Evolutionary conservation across 148 eudicot genomes (phyloP), one percentile per base, ranked within the genome.

Genomic region (Linanthus parryae): DNA sequence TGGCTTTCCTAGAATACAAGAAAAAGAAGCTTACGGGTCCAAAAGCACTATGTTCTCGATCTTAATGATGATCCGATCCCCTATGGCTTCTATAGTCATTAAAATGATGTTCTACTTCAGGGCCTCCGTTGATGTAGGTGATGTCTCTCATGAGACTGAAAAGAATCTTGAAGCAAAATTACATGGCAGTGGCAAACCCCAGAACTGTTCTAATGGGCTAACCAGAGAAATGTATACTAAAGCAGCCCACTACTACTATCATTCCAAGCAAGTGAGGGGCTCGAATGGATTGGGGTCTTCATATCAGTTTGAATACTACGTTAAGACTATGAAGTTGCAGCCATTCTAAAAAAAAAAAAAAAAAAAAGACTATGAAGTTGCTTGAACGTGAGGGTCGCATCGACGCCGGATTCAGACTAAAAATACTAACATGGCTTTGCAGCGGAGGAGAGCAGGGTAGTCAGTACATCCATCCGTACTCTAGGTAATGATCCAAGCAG

Each of bases 351-450:
- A n/a, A n/a, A n/a, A n/a, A n/a, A n/a, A n/a, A n/a, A n/a, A n/a
- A n/a, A n/a, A n/a, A n/a, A n/a, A n/a, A n/a, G n/a, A n/a, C n/a
- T n/a, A n/a, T n/a, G n/a, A 78, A 90, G 39, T 52, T 61, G 73
- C 63, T 91, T 54, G 98, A 91, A 59, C 73, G 83, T 23, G 54
- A 73, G 16, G 96, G 94, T 18, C 58, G 73, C 36, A 68, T 91
- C n/a, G 70, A 67, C 36, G 74, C 54, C 61, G 94, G 81, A 50
- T 87, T 87, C 42, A 83, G 95, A 57, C 57, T 83, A 59, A 91
- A 83, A n/a, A 29, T 91, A 35, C 56, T 91, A 42, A 87, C 94
- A 18, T 91, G 98, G 98, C 84, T 79, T 65, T 79, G 98, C 69
- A 68, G 87, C 52, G 73, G 89, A 87, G 58, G 96, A 84, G 53